Evolutionary conservation across 2,329 filamentous ascomycete species (phyloP), one percentile per base, ranked within the genome.

Genomic region (Didymellaceae sp.): DNA sequence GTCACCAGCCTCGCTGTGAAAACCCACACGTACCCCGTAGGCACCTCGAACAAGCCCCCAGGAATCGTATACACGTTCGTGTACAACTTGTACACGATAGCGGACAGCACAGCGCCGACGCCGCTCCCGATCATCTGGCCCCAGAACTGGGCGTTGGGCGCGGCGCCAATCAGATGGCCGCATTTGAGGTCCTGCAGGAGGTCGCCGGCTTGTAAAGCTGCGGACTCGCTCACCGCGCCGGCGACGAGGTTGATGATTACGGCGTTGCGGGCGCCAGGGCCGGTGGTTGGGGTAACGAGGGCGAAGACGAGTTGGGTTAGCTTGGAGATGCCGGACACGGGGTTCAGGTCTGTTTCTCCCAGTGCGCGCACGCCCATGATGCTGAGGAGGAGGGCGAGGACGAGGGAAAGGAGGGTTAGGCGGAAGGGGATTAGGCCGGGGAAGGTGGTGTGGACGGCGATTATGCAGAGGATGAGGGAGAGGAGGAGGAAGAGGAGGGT

Each of bases 181-280:
- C 94, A 97, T 73, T 99, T 99, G 22, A 99, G 82, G 70, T 99
- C 94, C 71, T 99, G 94, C 83, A 99, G 90, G 46, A 99, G 84
- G 72, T 99, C 94, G 7, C 94, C 94, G 2, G 94, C 93, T 77
- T 99, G 94, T 4, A 97, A 79, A 3, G 94, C 94, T 5, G 94
- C 89, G 4, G 87, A 86, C 72, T 92, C 89, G 9, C 85, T 88
- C 22, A 99, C 87, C 0, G 94, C 94, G 7, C 94, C 94, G 0
- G 93, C 94, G 6, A 99, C 86, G 1, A 99, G 83, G 68, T 99
- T 99, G 68, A 97, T 96, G 47, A 96, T 82, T n/a, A 99, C 87
- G 10, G 91, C 90, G 31, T 91, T 91, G 62, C 88, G 88, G 2
- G 68, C 66, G 6, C 55, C 61, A 1, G 66, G 69, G 64, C 90